Evolutionary conservation across 768 basidiomycete species (phyloP).

Genomic region (Tylopilus sp.): DNA sequence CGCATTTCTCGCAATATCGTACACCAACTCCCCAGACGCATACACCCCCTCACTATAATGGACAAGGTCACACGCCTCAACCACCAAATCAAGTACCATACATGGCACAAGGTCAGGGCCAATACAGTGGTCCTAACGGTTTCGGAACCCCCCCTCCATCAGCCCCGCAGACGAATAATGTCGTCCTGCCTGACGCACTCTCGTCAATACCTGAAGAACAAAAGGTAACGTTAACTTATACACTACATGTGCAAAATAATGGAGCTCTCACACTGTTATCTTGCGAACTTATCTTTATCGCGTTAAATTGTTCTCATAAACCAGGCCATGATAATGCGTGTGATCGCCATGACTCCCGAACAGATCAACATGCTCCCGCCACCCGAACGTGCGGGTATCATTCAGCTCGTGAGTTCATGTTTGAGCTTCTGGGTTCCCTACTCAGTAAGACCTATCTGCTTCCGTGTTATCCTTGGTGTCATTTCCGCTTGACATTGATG

Average conservation of each 20-base stretch:
- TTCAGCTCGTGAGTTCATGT: conserved; percentile 67
- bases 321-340: conserved; percentile 72
- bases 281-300: neutral
- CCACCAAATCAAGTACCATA: conserved; percentile 19
- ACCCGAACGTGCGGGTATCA: conserved; percentile 68
- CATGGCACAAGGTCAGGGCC: conserved; percentile 16
- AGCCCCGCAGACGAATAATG: conserved; percentile 18
- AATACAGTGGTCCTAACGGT: conserved; percentile 15
- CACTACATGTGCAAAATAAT: conserved; percentile 2
- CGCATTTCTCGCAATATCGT: conserved; percentile 36
- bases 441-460: conserved; percentile 13
- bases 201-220: conserved; percentile 65
- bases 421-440: neutral
- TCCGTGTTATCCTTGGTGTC: conserved; percentile 7
- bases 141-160: conserved; percentile 23
- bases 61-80: conserved; percentile 28
- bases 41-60: conserved; percentile 28
- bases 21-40: conserved; percentile 36
- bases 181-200: conserved; percentile 47
- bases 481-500: conserved; percentile 27
- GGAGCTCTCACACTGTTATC: neutral
- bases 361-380: conserved; percentile 77
- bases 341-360: conserved; percentile 78
- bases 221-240: conserved; percentile 44
- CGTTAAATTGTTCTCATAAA: conserved; percentile 12